These are phyloP conservation scores for Corynespora cassiicola DNA, from an alignment of 2,329 filamentous ascomycete genomes.

Conservation along the genomic window DNA sequence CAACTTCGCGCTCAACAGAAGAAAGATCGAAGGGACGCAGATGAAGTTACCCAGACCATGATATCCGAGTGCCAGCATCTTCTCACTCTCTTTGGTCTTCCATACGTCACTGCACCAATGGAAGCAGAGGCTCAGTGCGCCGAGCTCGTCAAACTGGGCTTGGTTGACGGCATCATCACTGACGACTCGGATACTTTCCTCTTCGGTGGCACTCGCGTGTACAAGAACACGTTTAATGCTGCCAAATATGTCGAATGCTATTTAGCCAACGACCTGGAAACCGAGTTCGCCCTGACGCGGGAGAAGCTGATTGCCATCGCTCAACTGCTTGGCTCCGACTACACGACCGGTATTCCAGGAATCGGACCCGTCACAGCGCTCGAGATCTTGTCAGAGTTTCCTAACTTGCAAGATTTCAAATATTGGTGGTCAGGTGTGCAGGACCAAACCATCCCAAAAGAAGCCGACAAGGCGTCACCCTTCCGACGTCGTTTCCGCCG, in stretches of 20 bases:
- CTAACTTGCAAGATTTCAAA: constrained; percentile 75
- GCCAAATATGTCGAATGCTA: constrained; percentile 99
- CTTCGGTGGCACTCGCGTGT: constrained; percentile 93
- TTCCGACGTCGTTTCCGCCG: constrained; percentile 90
- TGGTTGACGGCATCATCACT: constrained; percentile 97
- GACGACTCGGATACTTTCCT: constrained; percentile 97
- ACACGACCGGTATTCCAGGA: constrained; percentile 88
- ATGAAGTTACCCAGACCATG: constrained; percentile 97
- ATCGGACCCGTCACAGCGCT: constrained; percentile 94
- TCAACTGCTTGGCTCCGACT: constrained; percentile 90
- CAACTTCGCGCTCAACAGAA: constrained; percentile 92
- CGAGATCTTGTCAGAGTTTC: constrained; percentile 92
- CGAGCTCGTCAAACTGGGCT: constrained; percentile 81
- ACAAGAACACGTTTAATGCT: constrained; percentile 99
- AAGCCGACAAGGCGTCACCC: constrained; percentile 58
- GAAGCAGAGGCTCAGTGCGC: constrained; percentile 98
- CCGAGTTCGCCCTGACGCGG: constrained; percentile 87
- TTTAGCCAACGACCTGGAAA: constrained; percentile 80
- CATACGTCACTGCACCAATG: constrained; percentile 98
- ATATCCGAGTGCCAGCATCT: constrained; percentile 92
- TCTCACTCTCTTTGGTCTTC: constrained; percentile 87
- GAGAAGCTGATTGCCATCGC: constrained; percentile 87
- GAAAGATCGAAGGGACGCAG: constrained; percentile 92
- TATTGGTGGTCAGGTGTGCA: constrained; percentile 90
- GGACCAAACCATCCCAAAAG: constrained; percentile 66